These are phyloP conservation scores for Clonostachys sp. DNA, from an alignment of 2,329 filamentous ascomycete genomes.

Conservation along the genomic window DNA sequence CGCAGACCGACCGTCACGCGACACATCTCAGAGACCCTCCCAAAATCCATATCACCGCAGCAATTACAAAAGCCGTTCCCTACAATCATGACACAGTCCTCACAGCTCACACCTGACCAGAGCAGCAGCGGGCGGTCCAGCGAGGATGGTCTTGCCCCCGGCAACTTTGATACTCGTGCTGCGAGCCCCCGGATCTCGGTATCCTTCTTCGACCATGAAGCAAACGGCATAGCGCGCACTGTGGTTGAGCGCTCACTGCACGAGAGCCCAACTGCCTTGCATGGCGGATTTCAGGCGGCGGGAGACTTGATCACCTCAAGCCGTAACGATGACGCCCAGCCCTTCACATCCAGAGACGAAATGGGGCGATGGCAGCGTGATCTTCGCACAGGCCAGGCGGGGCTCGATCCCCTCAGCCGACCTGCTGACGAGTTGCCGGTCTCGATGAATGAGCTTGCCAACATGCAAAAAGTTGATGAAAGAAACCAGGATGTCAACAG, in stretches of 20 bases:
- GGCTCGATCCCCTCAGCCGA: constrained; percentile 42
- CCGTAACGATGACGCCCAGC: constrained; percentile 9
- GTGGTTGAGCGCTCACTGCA: constrained; percentile 29
- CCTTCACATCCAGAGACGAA: constrained; percentile 25
- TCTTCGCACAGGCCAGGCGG: constrained; percentile 31
- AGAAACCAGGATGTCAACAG: constrained; percentile 43
- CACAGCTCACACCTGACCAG: constrained; percentile 43
- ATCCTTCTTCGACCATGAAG: constrained; percentile 48
- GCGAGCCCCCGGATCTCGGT: constrained; percentile 51
- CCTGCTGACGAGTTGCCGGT: constrained; percentile 30
- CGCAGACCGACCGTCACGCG: constrained; percentile 15
- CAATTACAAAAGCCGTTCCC: constrained; percentile 32
- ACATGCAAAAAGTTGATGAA: constrained; percentile 33
- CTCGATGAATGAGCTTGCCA: constrained; percentile 44
- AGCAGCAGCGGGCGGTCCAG: constrained; percentile 45
- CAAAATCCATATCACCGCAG: constrained; percentile 33
- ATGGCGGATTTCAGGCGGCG: constrained; percentile 24
- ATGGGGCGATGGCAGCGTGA: constrained; percentile 35
- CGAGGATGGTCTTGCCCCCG: constrained; percentile 38
- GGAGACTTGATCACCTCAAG: constrained; percentile 29
- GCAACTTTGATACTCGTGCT: constrained; percentile 30
- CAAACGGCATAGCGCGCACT: constrained; percentile 24
- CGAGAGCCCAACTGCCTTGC: constrained; percentile 22
- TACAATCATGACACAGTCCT: constrained; percentile 18
- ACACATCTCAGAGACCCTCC: constrained; percentile 13